A percentile compares a stretch with the other conserved stretches of the same genome.
Conservation (phyloP, 768 basidiomycete genomes). For the Lentinula guzmanii region DNA sequence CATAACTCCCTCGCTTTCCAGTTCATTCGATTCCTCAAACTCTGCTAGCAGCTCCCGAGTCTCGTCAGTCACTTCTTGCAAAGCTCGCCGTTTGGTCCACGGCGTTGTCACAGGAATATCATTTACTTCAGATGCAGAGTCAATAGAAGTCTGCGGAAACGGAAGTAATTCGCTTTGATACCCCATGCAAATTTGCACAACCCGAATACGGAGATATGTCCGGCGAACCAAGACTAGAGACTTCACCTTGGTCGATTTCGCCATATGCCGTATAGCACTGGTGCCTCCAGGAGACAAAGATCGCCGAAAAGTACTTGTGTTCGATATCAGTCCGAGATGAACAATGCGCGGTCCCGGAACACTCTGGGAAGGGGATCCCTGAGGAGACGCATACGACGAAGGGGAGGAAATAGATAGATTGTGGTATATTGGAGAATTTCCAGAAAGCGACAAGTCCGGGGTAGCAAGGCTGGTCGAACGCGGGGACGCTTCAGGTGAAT, state of each 20-base stretch:
- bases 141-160: constrained; percentile 15
- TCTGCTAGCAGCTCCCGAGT: constrained; percentile 54
- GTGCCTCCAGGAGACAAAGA: constrained; percentile 15
- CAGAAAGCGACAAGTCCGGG: constrained; percentile 5
- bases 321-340: constrained; percentile 52
- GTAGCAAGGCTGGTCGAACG: constrained; percentile 27
- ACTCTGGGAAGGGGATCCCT: not conserved
- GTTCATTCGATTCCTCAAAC: constrained; percentile 35
- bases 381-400: not conserved
- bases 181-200: constrained; percentile 59
- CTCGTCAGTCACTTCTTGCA: constrained; percentile 48
- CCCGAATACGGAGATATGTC: constrained; percentile 56
- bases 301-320: constrained; percentile 14
- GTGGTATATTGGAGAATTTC: not conserved
- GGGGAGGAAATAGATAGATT: not conserved
- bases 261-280: constrained; percentile 16
- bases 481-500: constrained; percentile 45
- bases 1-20: constrained; percentile 23
- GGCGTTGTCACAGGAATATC: constrained; percentile 27
- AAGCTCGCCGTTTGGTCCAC: constrained; percentile 51
- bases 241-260: constrained; percentile 39
- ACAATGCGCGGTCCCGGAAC: constrained; percentile 43
- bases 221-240: constrained; percentile 45
- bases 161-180: constrained; percentile 50
- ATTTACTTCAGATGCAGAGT: constrained; percentile 23